Percentiles rank a stretch among this genome's conserved stretches.
phyloP scores from a whole-genome alignment of 371 early-diverging fungal species.

The Rhizopus stolonifer region DNA sequence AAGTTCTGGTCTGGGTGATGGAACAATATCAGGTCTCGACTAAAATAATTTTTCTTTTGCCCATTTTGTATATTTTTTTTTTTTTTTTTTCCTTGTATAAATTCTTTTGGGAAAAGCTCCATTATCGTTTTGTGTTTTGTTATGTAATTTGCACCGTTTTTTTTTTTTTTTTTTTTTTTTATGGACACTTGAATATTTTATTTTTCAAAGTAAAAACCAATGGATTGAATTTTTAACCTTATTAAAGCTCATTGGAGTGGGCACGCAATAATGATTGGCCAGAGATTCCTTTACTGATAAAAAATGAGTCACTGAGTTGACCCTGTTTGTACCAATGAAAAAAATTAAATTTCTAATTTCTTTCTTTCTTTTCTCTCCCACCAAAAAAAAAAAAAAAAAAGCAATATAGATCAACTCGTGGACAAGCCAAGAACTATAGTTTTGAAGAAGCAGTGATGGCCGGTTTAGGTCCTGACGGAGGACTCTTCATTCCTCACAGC shows the following conservation, averaged over 20 bases:
- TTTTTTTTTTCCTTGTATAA: slow-evolving; percentile 1
- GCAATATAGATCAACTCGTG: slow-evolving; percentile 90
- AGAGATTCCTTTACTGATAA: background rate
- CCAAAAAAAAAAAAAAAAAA: slow-evolving; percentile 33
- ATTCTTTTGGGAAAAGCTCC: too few relatives aligned
- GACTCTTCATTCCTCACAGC: slow-evolving; percentile 88
- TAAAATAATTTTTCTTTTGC: slow-evolving; percentile 4
- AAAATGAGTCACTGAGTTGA: slow-evolving; percentile 15
- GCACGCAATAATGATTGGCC: slow-evolving; percentile 4
- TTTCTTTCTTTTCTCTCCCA: slow-evolving; percentile 11
- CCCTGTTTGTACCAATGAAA: slow-evolving; percentile 6
- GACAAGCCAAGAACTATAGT: slow-evolving; percentile 66
- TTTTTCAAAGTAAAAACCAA: background rate
- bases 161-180: background rate
- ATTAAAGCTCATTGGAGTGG: too few relatives aligned
- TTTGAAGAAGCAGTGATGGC: slow-evolving; percentile 93
- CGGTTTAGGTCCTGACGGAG: slow-evolving; percentile 94
- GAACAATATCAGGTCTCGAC: slow-evolving; percentile 8
- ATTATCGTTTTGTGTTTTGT: too few relatives aligned
- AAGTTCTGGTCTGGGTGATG: slow-evolving; percentile 15
- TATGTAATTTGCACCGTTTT: background rate
- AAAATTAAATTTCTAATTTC: background rate
- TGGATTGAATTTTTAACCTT: too few relatives aligned
- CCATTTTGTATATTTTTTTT: slow-evolving; percentile 1
- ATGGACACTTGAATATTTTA: background rate